Base-by-base conservation (phyloP, 2,329 filamentous ascomycete species). In the Alternaria sp. region DNA sequence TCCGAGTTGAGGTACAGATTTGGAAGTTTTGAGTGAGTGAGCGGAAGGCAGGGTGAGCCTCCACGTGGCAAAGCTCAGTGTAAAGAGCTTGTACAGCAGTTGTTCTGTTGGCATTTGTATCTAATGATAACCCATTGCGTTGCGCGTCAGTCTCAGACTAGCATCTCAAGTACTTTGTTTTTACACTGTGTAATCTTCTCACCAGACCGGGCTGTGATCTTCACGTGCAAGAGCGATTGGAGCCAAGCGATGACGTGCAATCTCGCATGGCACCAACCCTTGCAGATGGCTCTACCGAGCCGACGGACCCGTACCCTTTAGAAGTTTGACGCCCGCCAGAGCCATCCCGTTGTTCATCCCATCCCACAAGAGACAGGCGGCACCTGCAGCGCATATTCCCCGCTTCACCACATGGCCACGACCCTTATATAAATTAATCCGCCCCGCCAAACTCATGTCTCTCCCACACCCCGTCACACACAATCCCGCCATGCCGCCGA, bases 391-490 rank as follows among this genome's bases (percentile, higher is more conserved):
- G 45, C 59, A 61, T 28, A 59, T 54, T 61, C 66, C 68, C 66
- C 66, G 58, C 68, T 43, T 49, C 55, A 64, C 52, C 44, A 64
- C 54, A 67, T 65, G 67, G 65, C 65, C 68, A 52, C 66, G 62
- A 67, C 56, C 36, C 60, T 61, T 62, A 61, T 66, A 70, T 74
- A 69, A 71, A 68, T 74, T 72, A 70, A 59, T 51, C 67, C 58
- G 62, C 67, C 66, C 72, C 69, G 47, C 64, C 56, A 65, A 64
- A 51, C 67, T 69, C 70, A 80, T 80, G 77, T 80, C 77, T 68
- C 64, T 80, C 32, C 77, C 77, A 59, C 69, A 63, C 50, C 77
- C 77, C 57, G 77, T 73, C 69, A 80, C 77, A 54, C 76, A 50
- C 74, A 40, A 40, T 40, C 36, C 77, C 62, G 77, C 67, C 54